phyloP scores from a whole-genome alignment of 768 basidiomycete genomes.

The Pleurotus ostreatus region DNA sequence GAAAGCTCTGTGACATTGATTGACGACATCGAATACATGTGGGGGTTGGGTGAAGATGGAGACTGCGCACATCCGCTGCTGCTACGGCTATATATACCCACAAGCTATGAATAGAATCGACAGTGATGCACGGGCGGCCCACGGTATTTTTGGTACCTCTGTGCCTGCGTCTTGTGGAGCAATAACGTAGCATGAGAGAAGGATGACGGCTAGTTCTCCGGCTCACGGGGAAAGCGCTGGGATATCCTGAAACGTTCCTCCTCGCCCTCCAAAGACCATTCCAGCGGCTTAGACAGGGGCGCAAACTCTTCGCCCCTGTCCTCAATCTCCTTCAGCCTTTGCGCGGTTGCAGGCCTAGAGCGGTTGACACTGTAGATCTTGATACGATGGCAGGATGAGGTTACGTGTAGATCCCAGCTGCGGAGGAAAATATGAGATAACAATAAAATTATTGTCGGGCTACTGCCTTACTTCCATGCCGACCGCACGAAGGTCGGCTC shows the following conservation, averaged over 20 bases:
- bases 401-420: conserved; percentile 52
- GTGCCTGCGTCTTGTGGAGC: too few relatives aligned
- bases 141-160: too few relatives aligned
- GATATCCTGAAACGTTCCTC: conserved; percentile 25
- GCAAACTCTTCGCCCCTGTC: conserved; percentile 33
- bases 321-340: conserved; percentile 36
- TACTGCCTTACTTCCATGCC: conserved; percentile 41
- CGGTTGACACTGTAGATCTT: conserved; percentile 51
- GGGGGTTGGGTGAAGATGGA: background rate
- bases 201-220: conserved; percentile 14
- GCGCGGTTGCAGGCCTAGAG: conserved; percentile 35
- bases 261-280: conserved; percentile 19
- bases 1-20: conserved; percentile 12
- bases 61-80: too few relatives aligned
- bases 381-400: conserved; percentile 50
- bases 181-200: too few relatives aligned
- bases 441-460: background rate
- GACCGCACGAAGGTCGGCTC: conserved; percentile 52
- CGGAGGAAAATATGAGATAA: background rate
- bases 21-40: conserved; percentile 1
- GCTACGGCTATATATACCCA: too few relatives aligned
- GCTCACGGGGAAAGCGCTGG: conserved; percentile 27
- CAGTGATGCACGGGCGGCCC: too few relatives aligned
- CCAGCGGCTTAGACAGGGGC: conserved; percentile 37
- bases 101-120: too few relatives aligned